Conservation (phyloP, 148 eudicot genomes). For the Heliosperma pusillum region DNA sequence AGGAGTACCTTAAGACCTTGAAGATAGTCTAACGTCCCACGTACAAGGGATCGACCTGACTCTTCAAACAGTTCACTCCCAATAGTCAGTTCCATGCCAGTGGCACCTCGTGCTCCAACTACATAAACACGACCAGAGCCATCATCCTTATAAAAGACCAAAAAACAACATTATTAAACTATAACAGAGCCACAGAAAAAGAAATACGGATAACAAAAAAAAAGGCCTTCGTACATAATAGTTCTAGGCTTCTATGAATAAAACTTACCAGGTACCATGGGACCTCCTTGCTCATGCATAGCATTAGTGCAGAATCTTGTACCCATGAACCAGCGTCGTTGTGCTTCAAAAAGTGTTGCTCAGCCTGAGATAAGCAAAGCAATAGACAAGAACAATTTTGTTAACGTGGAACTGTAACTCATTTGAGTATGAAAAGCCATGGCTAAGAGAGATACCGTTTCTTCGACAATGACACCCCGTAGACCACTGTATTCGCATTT, state of each 20-base stretch:
- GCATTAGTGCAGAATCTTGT: conserved; percentile 93
- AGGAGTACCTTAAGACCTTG: conserved; percentile 82
- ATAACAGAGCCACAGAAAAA: background rate
- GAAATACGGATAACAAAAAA: background rate
- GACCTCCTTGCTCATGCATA: conserved; percentile 83
- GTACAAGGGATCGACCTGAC: conserved; percentile 81
- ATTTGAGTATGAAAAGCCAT: background rate
- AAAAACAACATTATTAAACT: background rate
- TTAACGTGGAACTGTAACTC: background rate
- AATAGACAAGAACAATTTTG: background rate
- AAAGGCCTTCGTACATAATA: background rate
- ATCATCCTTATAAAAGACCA: conserved; percentile 57
- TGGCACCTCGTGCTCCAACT: conserved; percentile 85
- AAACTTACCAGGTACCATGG: conserved; percentile 86
- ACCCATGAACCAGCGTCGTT: conserved; percentile 99
- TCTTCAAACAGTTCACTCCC: conserved; percentile 98
- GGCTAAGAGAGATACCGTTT: conserved; percentile 49
- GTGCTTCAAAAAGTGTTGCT: conserved; percentile 92
- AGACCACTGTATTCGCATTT: conserved; percentile 84
- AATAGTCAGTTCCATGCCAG: conserved; percentile 75
- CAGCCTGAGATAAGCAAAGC: conserved; percentile 46
- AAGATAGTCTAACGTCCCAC: conserved; percentile 82
- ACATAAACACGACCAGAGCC: conserved; percentile 80
- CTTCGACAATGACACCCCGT: conserved; percentile 91
- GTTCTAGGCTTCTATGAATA: background rate